Evolutionary conservation across 2,329 filamentous ascomycete genomes (phyloP), one percentile per base, ranked within the genome.

Genomic region (Rhexocercosporidium sp.): DNA sequence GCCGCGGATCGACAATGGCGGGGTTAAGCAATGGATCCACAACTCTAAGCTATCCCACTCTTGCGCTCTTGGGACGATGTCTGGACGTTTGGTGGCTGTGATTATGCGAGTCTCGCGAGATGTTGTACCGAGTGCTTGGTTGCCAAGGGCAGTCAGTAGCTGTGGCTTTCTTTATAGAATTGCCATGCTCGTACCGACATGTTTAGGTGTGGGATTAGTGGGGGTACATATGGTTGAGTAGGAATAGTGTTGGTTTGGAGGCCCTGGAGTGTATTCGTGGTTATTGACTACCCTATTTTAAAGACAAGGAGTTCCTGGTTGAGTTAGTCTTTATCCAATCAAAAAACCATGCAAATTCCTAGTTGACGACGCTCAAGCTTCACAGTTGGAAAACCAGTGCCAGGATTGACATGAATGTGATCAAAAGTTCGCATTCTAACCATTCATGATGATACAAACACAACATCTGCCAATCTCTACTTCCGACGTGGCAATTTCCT

Each of bases 41-140:
- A 59, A 59, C 27, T 22, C 22, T 29, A 46, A 31, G 59, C 41
- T 29, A 61, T 29, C 59, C 59, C 59, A 49, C 59, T 49, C 44
- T 61, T 39, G 59, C 34, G n/a, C n/a, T 34, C 41, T 61, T 34
- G 27, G 46, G 56, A 59, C 37, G 34, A 29, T 7, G 16, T 14
- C n/a, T 27, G 22, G 6, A n/a, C n/a, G n/a, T 27, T 29, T 44
- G 37, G 39, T 59, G 20, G n/a, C 39, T 44, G 34, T 37, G 34
- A 37, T 7, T 11, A n/a, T 31, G 29, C n/a, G 6, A 34, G 29
- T 27, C 22, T 60, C 57, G 57, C 57, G 39, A 44, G 37, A 34
- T 25, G 29, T 37, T 60, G 57, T 46, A 22, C 57, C 57, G 57
- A 60, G 25, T n/a, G 29, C 20, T 4, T 11, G 37, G 9, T n/a